Percentiles rank a stretch among this genome's conserved stretches.
Evolutionary conservation across 2,329 filamentous ascomycete species (phyloP).

Genomic region (Rachicladosporium sp.): DNA sequence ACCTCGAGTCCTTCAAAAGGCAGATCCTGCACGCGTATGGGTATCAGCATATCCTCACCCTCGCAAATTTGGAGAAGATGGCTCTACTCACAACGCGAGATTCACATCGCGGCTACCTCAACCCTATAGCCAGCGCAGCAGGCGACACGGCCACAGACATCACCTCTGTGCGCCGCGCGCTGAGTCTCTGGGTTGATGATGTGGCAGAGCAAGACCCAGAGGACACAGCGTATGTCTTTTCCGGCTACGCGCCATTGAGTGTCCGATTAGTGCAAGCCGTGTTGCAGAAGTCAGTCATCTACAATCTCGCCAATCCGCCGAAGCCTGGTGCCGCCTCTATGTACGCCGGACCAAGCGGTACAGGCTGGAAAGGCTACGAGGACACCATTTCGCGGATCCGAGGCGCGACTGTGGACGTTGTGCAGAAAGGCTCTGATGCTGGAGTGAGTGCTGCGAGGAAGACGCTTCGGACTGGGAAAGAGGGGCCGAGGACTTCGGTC

Average conservation of each 20-base stretch:
- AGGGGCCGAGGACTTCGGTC: constrained; percentile 61
- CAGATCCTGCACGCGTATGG: constrained; percentile 87
- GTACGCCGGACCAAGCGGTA: constrained; percentile 39
- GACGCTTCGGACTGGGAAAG: constrained; percentile 60
- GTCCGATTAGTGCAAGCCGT: constrained; percentile 86
- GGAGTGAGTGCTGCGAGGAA: constrained; percentile 69
- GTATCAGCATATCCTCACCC: constrained; percentile 83
- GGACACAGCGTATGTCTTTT: constrained; percentile 96
- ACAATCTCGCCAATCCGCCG: constrained; percentile 39
- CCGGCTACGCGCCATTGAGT: constrained; percentile 86
- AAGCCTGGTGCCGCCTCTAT: constrained; percentile 28
- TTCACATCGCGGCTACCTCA: constrained; percentile 67
- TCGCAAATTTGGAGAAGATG: constrained; percentile 78
- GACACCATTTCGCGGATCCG: constrained; percentile 78
- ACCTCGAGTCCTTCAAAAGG: constrained; percentile 79
- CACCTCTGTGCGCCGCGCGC: constrained; percentile 68
- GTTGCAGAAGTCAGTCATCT: constrained; percentile 74
- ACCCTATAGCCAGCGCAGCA: constrained; percentile 55
- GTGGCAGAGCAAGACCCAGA: constrained; percentile 90
- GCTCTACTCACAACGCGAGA: constrained; percentile 65
- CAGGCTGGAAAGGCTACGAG: constrained; percentile 84
- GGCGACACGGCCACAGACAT: constrained; percentile 56
- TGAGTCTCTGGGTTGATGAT: constrained; percentile 87
- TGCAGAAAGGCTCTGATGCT: constrained; percentile 86
- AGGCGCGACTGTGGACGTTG: constrained; percentile 81